Percentiles rank a stretch among this genome's conserved stretches.
phyloP scores from a whole-genome alignment of 1,284 basidiomycete genomes.

The Austroboletus novae-zelandiae region DNA sequence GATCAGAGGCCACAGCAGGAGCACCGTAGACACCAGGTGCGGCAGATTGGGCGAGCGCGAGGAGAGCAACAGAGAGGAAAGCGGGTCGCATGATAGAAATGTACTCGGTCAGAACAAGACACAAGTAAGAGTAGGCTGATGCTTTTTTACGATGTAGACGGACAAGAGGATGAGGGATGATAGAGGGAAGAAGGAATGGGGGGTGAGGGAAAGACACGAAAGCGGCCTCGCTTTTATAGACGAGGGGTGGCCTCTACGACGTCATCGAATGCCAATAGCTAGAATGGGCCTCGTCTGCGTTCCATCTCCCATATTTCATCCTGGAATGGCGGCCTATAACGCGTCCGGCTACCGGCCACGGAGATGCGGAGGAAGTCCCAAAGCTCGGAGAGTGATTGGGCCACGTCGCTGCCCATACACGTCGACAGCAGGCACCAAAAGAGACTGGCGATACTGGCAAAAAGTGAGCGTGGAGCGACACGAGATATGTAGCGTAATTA shows the following conservation, averaged over 20 bases:
- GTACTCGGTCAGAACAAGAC: conserved; percentile 26
- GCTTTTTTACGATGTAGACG: conserved; percentile 19
- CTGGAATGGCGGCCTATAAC: conserved; percentile 31
- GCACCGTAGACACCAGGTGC: conserved; percentile 14
- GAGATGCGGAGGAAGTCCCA: conserved; percentile 38
- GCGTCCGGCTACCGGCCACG: conserved; percentile 9
- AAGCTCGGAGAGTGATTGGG: conserved; percentile 40
- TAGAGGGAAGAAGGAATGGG: conserved; percentile 1
- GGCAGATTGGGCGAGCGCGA: conserved; percentile 36
- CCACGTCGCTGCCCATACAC: conserved; percentile 54
- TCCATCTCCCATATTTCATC: conserved; percentile 64
- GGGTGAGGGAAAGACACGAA: conserved; percentile 6
- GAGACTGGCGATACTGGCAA: conserved; percentile 45
- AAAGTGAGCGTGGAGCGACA: conserved; percentile 4
- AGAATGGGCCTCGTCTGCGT: conserved; percentile 35
- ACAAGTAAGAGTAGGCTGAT: conserved; percentile 20
- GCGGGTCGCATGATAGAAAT: conserved; percentile 38
- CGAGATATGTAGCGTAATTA: conserved; percentile 24
- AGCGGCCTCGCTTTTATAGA: conserved; percentile 25
- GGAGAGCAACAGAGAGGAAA: conserved; percentile 35
- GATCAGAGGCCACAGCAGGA: conserved; percentile 6
- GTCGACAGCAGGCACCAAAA: conserved; percentile 67
- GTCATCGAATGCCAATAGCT: conserved; percentile 16
- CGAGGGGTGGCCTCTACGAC: conserved; percentile 4
- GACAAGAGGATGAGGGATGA: conserved; percentile 8